Evolutionary conservation across 805 yeast genomes (phyloP), one percentile per base, ranked within the genome.

Genomic region (Nakazawaea pomicola): DNA sequence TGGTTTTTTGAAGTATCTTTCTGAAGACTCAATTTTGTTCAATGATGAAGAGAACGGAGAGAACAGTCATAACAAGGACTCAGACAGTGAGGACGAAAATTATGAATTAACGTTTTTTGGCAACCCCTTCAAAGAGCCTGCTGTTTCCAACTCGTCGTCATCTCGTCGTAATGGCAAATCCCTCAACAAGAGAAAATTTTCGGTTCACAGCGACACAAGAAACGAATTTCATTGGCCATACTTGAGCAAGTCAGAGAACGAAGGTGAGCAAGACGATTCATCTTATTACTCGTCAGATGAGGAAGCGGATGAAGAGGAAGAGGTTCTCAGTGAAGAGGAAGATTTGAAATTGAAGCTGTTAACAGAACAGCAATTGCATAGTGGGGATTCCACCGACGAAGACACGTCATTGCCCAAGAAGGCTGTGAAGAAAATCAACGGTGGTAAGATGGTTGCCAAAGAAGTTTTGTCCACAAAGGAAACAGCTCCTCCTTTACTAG

Each of bases 311-410:
- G 47, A 45, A 21, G 50, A 48, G 17, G 53, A 49, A 12, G 57
- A 53, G 16, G 59, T 50, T 15, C 50, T 45, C 8, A 47, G 43
- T 28, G 60, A 56, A 4, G 55, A 49, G n/a, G 57, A 52, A n/a
- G 57, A 49, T 10, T n/a, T 21, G 3, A 24, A 29, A 4, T 17
- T 34, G 29, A 27, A 39, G 11, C 25, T 25, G 20, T 24, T 34
- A 5, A 24, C 29, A 8, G 43, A 40, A 17, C 34, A 12, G n/a
- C 29, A 20, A 24, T 15, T 20, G 17, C 41, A 74, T 42, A 82
- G 84, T 49, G 95, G 93, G 32, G 96, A 90, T 52, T 86, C 95
- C 12, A 93, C 99, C 0, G 99, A 91, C 59, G 96, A 88, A 47
- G 98, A 91, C 55, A 73, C 77, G n/a, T 72, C 81, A 14, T 62